Evolutionary conservation across 768 basidiomycete species (phyloP), one percentile per base, ranked within the genome.

Genomic region (Kondoa malvinella): DNA sequence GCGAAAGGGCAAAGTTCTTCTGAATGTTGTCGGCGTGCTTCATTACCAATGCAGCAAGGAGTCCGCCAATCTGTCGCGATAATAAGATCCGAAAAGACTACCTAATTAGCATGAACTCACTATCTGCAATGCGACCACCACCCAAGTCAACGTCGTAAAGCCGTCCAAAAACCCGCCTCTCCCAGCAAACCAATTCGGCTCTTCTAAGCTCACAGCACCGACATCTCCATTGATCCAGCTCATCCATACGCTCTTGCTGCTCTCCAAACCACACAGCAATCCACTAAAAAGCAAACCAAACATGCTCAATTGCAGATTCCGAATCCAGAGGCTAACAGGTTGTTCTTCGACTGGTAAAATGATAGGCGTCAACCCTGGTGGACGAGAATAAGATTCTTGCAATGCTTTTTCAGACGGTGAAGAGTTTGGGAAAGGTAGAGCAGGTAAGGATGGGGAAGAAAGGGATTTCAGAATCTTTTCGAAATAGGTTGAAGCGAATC

Each of bases 401-500:
- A 17, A 1, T 21, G 25, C 16, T 27, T 3, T 65, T n/a, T 65
- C 4, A 3, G 27, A 17, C 16, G 68, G 57, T 15, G 56, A 3
- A 16, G 4, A 4, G 0, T 26, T 31, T 31, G 66, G 27, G 66
- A 14, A 34, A 14, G 50, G 32, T 16, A 56, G n/a, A 26, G 69
- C 8, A 30, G 31, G 26, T 26, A 60, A 57, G 0, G 68, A 3
- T 4, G 65, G 3, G 8, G 73, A 34, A 34, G 62, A 3, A 21
- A 67, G 68, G 25, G 56, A 65, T 34, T 94, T 97, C 70, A 92
- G 80, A 40, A 90, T 88, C 85, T 92, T 90, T 78, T 97, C 92
- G 72, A 97, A 96, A 78, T 94, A 95, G 29, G 92, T 89, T 1
- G 92, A 90, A 0, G 92, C 92, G 61, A 96, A 84, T 27, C 94